Evolutionary conservation across 371 early-diverging fungal genomes (phyloP), one percentile per base, ranked within the genome.

Genomic region (Racocetra persica): DNA sequence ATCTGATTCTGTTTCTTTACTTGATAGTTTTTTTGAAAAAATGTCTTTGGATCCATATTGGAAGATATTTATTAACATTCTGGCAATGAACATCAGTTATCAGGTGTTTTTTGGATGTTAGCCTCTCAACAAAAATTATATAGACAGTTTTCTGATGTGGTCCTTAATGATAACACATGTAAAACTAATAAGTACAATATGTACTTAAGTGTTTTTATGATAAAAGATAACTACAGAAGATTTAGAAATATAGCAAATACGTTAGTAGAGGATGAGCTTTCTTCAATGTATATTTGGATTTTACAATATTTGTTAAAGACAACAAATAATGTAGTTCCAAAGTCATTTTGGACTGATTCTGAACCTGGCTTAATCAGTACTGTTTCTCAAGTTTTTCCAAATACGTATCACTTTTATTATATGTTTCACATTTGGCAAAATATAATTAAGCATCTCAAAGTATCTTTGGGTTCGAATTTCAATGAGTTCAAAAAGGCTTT

Each of bases 1-100:
- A 8, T 13, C 13, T 5, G 6, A 60, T 22, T n/a, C 22, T 26
- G 26, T 26, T 22, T 60, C 22, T 24, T n/a, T 60, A 24, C 26
- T 60, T 60, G 22, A 60, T 22, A 22, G n/a, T 60, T 26, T 60
- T 60, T 60, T 60, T 22, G 60, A 60, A 22, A 60, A 60, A 60
- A 24, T 60, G 22, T 60, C n/a, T 60, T n/a, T 26, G 26, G 4
- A 32, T 32, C 4, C 32, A 32, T 32, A 4, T 4, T 32, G 4
- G 4, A 32, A 32, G 4, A 4, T 32, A 32, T 32, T 32, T 32
- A 4, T 32, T 32, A 32, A 32, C 32, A 32, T 32, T 32, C 4
- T 32, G 32, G 32, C 32, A 32, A 32, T 32, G 4, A 32, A 32
- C 32, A 32, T 32, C 32, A 4, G 1, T 4, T 32, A 32, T 32